These are phyloP conservation scores for Colletotrichum zoysiae DNA, from an alignment of 2,329 filamentous ascomycete species.

Conservation along the genomic window DNA sequence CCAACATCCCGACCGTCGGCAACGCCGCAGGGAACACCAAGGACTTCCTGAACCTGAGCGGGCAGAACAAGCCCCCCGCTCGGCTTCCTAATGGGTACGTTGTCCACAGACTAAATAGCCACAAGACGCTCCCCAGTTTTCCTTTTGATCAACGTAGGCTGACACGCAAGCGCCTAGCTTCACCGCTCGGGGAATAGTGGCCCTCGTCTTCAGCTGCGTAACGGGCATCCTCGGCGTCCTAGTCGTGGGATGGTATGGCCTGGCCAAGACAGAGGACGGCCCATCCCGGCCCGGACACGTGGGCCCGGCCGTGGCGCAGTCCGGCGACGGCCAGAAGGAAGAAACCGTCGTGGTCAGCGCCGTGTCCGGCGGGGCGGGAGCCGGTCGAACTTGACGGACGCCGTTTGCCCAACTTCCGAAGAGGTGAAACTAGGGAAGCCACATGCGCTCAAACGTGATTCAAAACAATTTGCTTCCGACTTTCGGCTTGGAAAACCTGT, in stretches of 20 bases:
- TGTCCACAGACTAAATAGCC: background rate
- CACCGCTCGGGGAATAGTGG: constrained; percentile 77
- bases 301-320: background rate
- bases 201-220: constrained; percentile 78
- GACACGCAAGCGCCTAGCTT: constrained; percentile 60
- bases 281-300: constrained; percentile 4
- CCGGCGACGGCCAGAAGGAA: constrained; percentile 8
- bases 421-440: no score
- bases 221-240: constrained; percentile 76
- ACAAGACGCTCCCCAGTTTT: background rate
- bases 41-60: constrained; percentile 72
- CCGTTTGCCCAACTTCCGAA: background rate
- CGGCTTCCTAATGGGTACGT: constrained; percentile 72
- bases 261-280: constrained; percentile 48
- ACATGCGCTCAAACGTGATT: background rate
- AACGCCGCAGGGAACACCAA: constrained; percentile 81
- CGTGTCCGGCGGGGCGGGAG: constrained; percentile 5
- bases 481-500: no score
- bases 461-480: background rate
- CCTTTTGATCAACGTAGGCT: background rate
- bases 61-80: constrained; percentile 67
- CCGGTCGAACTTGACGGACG: constrained; percentile 6
- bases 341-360: constrained; percentile 19
- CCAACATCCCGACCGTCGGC: constrained; percentile 65
- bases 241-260: constrained; percentile 76